Evolutionary conservation across 2,329 filamentous ascomycete species (phyloP).

Genomic region (Remersonia thermophila): DNA sequence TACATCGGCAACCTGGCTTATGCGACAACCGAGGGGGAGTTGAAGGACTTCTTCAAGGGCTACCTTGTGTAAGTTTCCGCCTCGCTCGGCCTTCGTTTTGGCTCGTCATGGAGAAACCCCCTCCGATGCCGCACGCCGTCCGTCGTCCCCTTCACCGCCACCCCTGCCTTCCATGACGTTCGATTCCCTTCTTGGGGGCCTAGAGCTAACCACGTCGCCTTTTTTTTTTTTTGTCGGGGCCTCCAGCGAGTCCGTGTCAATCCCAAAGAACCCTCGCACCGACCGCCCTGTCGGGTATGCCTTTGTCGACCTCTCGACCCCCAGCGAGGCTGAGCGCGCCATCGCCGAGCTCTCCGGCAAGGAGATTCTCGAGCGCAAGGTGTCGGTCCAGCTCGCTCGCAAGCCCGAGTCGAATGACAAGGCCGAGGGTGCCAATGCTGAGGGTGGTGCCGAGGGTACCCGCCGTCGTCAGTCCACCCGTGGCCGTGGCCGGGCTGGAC

Average conservation of each 20-base stretch:
- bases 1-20: constrained; percentile 99
- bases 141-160: constrained; percentile 1
- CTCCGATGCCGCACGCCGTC: no score
- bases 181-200: neutral
- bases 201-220: constrained; percentile 23
- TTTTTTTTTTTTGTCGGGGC: no score
- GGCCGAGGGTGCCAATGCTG: constrained; percentile 61
- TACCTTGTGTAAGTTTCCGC: constrained; percentile 82
- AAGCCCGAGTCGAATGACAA: constrained; percentile 85
- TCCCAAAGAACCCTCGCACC: constrained; percentile 98
- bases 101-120: no score
- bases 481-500: constrained; percentile 53
- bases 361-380: constrained; percentile 96
- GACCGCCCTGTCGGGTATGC: constrained; percentile 97
- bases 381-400: constrained; percentile 95
- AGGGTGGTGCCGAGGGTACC: constrained; percentile 53
- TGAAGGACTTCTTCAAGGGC: constrained; percentile 99
- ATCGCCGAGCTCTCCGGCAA: constrained; percentile 93
- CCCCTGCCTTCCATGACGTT: constrained; percentile 1
- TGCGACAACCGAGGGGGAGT: constrained; percentile 99
- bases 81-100: constrained; percentile 1
- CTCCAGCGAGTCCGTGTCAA: constrained; percentile 88
- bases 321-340: constrained; percentile 86
- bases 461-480: constrained; percentile 52
- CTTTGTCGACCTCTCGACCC: constrained; percentile 94